Evolutionary conservation across 192 early-diverging fungal species (phyloP).

Genomic region (Kickxella alabastrina): DNA sequence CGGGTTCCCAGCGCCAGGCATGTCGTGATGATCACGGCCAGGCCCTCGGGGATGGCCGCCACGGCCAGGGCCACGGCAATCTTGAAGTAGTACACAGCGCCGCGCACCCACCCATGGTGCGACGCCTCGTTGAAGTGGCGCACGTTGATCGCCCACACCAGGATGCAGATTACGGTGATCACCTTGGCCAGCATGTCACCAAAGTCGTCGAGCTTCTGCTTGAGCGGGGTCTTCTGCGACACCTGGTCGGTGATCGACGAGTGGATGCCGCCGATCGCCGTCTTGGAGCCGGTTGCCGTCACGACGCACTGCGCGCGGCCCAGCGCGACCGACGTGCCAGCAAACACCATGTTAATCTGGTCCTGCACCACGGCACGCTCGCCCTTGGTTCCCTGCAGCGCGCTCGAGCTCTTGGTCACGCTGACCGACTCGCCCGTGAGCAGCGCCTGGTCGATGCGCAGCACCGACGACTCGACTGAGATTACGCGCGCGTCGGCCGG

Average conservation of each 20-base stretch:
- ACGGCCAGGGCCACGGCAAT: conserved; percentile 98
- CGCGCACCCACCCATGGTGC: conserved; percentile 88
- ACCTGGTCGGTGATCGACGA: conserved; percentile 77
- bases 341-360: conserved; percentile 95
- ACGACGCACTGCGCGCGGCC: conserved; percentile 89
- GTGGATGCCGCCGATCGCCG: conserved; percentile 95
- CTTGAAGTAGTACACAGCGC: conserved; percentile 98
- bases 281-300: conserved; percentile 77
- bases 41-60: conserved; percentile 97
- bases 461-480: conserved; percentile 73
- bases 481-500: conserved; percentile 92
- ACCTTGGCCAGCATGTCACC: conserved; percentile 80
- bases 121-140: conserved; percentile 90
- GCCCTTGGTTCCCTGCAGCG: conserved; percentile 54
- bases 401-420: conserved; percentile 72
- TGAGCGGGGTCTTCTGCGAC: conserved; percentile 92
- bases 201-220: conserved; percentile 94
- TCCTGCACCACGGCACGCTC: conserved; percentile 85
- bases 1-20: conserved; percentile 96
- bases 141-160: conserved; percentile 98
- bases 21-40: conserved; percentile 97
- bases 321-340: conserved; percentile 90
- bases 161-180: conserved; percentile 62
- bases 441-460: conserved; percentile 92
- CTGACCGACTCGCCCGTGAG: conserved; percentile 94